Conservation (phyloP, 371 early-diverging fungal species). For the Batkoa obscura region DNA sequence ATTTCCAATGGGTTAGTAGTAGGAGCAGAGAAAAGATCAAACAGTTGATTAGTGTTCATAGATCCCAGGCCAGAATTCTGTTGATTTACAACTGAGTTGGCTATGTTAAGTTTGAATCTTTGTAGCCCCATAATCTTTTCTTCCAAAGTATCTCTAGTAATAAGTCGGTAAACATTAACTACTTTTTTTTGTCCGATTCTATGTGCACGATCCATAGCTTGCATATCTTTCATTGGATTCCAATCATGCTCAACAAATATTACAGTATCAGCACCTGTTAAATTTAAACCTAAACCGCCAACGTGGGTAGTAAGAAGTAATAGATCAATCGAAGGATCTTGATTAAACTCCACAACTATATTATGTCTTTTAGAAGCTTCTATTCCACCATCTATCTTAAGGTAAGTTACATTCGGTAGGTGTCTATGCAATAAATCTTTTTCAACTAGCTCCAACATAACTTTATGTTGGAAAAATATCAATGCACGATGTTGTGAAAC, state of each 20-base stretch:
- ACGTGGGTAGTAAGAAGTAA: constrained; percentile 93
- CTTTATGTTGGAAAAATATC: constrained; percentile 93
- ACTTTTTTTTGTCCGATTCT: constrained; percentile 94
- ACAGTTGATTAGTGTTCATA: constrained; percentile 87
- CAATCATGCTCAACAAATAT: constrained; percentile 99
- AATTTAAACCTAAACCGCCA: constrained; percentile 96
- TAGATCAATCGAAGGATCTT: constrained; percentile 88
- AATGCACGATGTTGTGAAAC: constrained; percentile 85
- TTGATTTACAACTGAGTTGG: constrained; percentile 90
- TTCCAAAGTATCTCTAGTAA: constrained; percentile 79
- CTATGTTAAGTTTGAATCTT: constrained; percentile 97
- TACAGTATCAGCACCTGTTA: constrained; percentile 98
- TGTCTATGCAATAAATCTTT: constrained; percentile 58
- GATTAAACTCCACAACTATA: constrained; percentile 87
- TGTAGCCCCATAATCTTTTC: constrained; percentile 96
- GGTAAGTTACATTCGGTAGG: constrained; percentile 79
- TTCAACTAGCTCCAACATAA: constrained; percentile 94
- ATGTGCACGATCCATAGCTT: constrained; percentile 98
- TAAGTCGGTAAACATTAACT: constrained; percentile 88
- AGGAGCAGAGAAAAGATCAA: constrained; percentile 72
- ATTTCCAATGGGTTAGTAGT: constrained; percentile 2
- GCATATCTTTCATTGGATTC: constrained; percentile 96
- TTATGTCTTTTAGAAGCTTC: constrained; percentile 70
- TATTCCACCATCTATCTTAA: constrained; percentile 93
- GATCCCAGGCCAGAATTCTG: constrained; percentile 84